Percentiles rank a stretch among this genome's conserved stretches.
Evolutionary conservation across 306 rosid genomes (phyloP).

Genomic region (Fagus crenata): DNA sequence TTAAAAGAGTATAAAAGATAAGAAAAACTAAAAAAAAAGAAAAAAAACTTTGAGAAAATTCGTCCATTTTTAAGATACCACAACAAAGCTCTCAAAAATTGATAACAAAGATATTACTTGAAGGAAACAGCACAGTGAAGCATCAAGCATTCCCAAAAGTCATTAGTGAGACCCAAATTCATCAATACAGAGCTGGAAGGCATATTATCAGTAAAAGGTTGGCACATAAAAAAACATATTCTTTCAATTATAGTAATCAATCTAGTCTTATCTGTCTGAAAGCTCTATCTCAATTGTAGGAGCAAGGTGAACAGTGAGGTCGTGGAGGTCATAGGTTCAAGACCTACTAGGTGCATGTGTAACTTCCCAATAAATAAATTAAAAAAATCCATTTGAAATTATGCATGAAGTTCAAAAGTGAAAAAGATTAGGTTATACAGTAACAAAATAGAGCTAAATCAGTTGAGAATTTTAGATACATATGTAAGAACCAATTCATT

Average conservation of each 20-base stretch:
- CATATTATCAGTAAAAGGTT: background rate
- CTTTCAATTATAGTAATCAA: background rate
- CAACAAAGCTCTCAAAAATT: background rate
- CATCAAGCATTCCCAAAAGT: background rate
- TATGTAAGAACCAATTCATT: background rate
- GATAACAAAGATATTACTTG: background rate
- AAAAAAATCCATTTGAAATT: background rate
- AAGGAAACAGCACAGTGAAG: background rate
- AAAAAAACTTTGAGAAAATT: background rate
- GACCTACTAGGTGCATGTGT: too few species aligned
- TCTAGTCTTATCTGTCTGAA: background rate
- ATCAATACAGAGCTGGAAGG: background rate
- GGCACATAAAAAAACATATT: background rate
- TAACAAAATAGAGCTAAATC: background rate
- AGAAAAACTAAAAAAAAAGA: background rate
- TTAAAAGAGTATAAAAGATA: background rate
- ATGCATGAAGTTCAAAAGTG: background rate
- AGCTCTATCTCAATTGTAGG: too few species aligned
- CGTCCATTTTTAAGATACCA: background rate
- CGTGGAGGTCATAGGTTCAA: too few species aligned
- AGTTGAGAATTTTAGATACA: background rate
- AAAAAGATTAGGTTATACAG: background rate
- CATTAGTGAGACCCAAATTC: background rate
- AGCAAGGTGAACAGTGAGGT: too few species aligned
- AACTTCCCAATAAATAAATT: too few species aligned